Evolutionary conservation across 148 eudicot species (phyloP).

Genomic region (Selenicereus undatus): DNA sequence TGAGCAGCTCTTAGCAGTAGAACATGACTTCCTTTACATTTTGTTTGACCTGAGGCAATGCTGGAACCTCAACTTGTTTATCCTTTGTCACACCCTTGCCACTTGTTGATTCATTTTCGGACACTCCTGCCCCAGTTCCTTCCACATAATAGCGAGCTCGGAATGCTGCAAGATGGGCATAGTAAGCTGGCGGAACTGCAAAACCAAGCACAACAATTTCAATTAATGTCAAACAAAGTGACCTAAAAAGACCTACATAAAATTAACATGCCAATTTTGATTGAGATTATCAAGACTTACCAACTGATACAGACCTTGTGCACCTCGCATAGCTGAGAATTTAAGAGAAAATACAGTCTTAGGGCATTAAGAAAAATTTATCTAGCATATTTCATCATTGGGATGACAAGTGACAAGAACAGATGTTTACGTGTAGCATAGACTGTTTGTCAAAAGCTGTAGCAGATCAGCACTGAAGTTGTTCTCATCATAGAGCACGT

Average conservation of each 20-base stretch:
- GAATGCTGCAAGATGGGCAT: constrained; percentile 78
- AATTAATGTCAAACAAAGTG: not conserved
- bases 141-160: constrained; percentile 80
- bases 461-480: constrained; percentile 53
- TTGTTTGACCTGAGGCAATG: constrained; percentile 43
- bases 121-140: constrained; percentile 11
- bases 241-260: no score
- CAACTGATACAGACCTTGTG: constrained; percentile 84
- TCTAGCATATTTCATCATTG: no score
- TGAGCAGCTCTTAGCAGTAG: constrained; percentile 40
- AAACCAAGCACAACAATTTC: not conserved
- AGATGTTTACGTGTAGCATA: constrained; percentile 68
- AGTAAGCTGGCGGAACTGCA: constrained; percentile 85
- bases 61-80: constrained; percentile 8
- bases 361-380: not conserved
- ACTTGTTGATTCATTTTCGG: constrained; percentile 44
- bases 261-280: no score
- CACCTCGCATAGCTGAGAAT: constrained; percentile 73
- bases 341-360: not conserved
- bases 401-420: no score
- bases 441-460: constrained; percentile 55
- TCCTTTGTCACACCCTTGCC: constrained; percentile 31
- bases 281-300: constrained; percentile 27
- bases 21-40: constrained; percentile 74
- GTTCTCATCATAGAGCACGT: constrained; percentile 77